Percentiles rank a stretch among this genome's conserved stretches.
Evolutionary conservation across 1,139 yeast genomes (phyloP).

Genomic region (Zygosaccharomyces sapae): DNA sequence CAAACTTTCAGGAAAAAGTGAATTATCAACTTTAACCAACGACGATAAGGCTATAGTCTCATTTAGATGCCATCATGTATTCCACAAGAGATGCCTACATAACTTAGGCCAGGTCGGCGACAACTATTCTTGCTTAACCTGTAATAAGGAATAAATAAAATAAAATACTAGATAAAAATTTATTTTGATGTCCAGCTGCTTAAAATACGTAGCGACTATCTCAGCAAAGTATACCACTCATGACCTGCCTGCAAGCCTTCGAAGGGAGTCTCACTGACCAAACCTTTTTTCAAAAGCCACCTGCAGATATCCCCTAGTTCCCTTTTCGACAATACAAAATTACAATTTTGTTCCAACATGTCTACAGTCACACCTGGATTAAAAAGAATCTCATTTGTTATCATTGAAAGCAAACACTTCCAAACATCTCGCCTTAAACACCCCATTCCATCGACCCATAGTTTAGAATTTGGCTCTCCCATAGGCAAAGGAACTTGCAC

Average conservation of each 20-base stretch:
- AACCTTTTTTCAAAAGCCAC: slow-evolving; percentile 53
- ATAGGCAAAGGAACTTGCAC: slow-evolving; percentile 42
- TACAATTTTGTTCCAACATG: slow-evolving; percentile 39
- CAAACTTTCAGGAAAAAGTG: background rate
- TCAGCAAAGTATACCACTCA: slow-evolving; percentile 47
- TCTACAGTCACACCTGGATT: slow-evolving; percentile 60
- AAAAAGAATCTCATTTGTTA: slow-evolving; percentile 50
- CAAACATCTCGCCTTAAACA: slow-evolving; percentile 56
- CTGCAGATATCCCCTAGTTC: slow-evolving; percentile 51
- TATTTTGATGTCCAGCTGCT: background rate
- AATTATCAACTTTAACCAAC: slow-evolving; percentile 8
- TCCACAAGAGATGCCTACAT: slow-evolving; percentile 58
- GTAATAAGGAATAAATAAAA: slow-evolving; percentile 10
- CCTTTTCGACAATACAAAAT: slow-evolving; percentile 42
- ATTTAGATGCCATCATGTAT: slow-evolving; percentile 61
- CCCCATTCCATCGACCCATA: slow-evolving; percentile 73
- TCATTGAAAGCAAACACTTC: slow-evolving; percentile 49
- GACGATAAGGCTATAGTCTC: slow-evolving; percentile 36
- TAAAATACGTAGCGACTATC: slow-evolving; percentile 1
- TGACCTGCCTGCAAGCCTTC: slow-evolving; percentile 50
- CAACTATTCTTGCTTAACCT: slow-evolving; percentile 23
- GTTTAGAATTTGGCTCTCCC: slow-evolving; percentile 58
- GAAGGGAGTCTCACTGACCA: slow-evolving; percentile 40
- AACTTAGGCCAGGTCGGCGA: slow-evolving; percentile 40
- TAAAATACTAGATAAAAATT: background rate